phyloP scores from a whole-genome alignment of 352 stramenopile species.

The Phytophthora chlamydospora region DNA sequence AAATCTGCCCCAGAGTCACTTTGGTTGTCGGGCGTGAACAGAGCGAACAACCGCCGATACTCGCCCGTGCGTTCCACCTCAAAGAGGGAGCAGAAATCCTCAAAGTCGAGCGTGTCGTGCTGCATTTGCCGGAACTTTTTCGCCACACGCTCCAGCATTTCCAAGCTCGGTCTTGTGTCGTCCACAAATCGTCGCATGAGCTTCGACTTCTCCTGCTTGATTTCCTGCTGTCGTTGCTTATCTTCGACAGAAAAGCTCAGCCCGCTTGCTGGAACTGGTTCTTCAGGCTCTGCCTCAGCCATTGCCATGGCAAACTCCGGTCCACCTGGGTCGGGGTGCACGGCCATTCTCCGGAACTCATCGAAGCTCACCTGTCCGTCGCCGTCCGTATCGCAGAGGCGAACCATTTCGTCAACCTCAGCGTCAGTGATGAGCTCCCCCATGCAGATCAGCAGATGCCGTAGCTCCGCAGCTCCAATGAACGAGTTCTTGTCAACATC shows the following conservation, averaged over 20 bases:
- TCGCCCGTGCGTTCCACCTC: slow-evolving; percentile 89
- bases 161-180: slow-evolving; percentile 68
- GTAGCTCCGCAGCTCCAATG: slow-evolving; percentile 92
- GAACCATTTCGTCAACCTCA: slow-evolving; percentile 94
- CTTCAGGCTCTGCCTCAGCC: slow-evolving; percentile 35
- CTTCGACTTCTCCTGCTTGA: slow-evolving; percentile 77
- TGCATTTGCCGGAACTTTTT: slow-evolving; percentile 68
- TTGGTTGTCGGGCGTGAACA: slow-evolving; percentile 77
- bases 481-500: slow-evolving; percentile 95
- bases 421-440: slow-evolving; percentile 96
- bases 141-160: slow-evolving; percentile 63
- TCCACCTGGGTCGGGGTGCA: slow-evolving; percentile 89
- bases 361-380: slow-evolving; percentile 93
- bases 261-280: slow-evolving; percentile 4
- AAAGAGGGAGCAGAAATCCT: slow-evolving; percentile 86
- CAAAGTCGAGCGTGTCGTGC: slow-evolving; percentile 63
- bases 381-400: slow-evolving; percentile 92
- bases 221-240: slow-evolving; percentile 54
- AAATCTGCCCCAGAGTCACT: slow-evolving; percentile 82
- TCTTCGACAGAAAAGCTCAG: slow-evolving; percentile 48
- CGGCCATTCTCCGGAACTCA: slow-evolving; percentile 90
- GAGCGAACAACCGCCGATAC: slow-evolving; percentile 86
- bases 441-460: slow-evolving; percentile 95
- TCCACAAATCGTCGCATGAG: slow-evolving; percentile 75
- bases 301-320: slow-evolving; percentile 71